A percentile compares a stretch with the other conserved stretches of the same genome.
Conservation (phyloP, 345 rosid species). For the Acer saccharum region DNA sequence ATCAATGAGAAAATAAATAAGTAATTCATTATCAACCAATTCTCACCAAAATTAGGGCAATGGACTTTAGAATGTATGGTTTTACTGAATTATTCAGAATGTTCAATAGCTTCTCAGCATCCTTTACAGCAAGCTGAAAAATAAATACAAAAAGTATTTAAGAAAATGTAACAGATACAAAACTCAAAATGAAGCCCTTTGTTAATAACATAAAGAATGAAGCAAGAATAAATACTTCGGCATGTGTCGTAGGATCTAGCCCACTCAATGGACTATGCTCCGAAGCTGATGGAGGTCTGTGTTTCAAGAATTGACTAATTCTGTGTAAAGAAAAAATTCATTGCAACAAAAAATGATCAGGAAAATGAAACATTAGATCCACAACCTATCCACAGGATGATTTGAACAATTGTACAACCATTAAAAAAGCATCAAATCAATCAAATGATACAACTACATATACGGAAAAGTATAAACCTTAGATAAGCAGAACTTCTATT, state of each 20-base stretch:
- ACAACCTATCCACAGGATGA: not conserved
- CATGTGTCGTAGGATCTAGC: slow-evolving; percentile 88
- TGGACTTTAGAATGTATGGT: slow-evolving; percentile 64
- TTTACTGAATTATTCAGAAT: slow-evolving; percentile 54
- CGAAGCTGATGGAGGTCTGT: slow-evolving; percentile 68
- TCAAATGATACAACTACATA: not conserved
- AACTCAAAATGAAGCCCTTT: not conserved
- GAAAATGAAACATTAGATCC: slow-evolving; percentile 1
- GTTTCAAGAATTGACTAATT: slow-evolving; percentile 74
- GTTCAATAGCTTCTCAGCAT: slow-evolving; percentile 79
- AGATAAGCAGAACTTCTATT: slow-evolving; percentile 83
- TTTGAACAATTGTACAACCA: slow-evolving; percentile 9
- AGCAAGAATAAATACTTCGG: slow-evolving; percentile 65
- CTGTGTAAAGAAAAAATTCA: slow-evolving; percentile 42
- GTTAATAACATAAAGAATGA: slow-evolving; percentile 16
- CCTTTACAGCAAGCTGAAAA: slow-evolving; percentile 88
- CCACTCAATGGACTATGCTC: slow-evolving; percentile 78
- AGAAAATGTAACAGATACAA: slow-evolving; percentile 12
- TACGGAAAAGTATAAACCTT: slow-evolving; percentile 46
- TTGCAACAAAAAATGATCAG: slow-evolving; percentile 25
- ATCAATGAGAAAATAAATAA: not conserved
- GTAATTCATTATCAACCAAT: not conserved
- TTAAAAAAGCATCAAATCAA: slow-evolving; percentile 12
- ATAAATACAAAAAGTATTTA: slow-evolving; percentile 13
- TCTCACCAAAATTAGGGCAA: slow-evolving; percentile 77